Conservation (phyloP, 169 alveolate species). For the Perkinsus olseni region DNA sequence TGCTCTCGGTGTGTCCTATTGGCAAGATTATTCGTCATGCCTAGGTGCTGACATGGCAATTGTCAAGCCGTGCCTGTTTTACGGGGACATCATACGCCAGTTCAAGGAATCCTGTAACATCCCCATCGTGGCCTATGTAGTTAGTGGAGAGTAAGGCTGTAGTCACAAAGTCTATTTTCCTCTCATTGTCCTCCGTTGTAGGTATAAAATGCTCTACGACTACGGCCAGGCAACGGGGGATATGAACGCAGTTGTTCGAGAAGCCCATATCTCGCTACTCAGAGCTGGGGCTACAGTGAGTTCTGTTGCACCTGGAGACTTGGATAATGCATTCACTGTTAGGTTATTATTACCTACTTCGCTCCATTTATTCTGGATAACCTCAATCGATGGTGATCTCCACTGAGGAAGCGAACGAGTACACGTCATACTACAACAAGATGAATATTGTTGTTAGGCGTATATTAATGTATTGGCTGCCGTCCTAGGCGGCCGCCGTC, state of each 20-base stretch:
- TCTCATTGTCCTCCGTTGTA: neutral
- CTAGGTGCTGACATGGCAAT: neutral
- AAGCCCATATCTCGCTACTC: neutral
- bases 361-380: neutral
- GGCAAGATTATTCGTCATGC: too few relatives aligned
- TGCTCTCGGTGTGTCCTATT: too few relatives aligned
- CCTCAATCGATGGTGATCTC: neutral
- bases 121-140: neutral
- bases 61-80: neutral
- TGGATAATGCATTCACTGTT: neutral
- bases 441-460: too few relatives aligned
- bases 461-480: too few relatives aligned
- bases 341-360: neutral
- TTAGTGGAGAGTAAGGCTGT: neutral
- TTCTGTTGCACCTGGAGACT: neutral
- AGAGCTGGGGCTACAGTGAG: neutral
- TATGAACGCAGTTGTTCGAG: neutral
- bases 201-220: neutral
- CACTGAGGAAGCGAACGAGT: too few relatives aligned
- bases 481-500: too few relatives aligned
- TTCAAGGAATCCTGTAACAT: neutral
- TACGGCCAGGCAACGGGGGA: neutral
- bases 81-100: neutral
- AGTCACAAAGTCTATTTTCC: neutral
- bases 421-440: too few relatives aligned